A percentile compares a stretch with the other conserved stretches of the same genome.
Evolutionary conservation across 805 yeast genomes (phyloP).

Genomic region (Starmera amethionina): DNA sequence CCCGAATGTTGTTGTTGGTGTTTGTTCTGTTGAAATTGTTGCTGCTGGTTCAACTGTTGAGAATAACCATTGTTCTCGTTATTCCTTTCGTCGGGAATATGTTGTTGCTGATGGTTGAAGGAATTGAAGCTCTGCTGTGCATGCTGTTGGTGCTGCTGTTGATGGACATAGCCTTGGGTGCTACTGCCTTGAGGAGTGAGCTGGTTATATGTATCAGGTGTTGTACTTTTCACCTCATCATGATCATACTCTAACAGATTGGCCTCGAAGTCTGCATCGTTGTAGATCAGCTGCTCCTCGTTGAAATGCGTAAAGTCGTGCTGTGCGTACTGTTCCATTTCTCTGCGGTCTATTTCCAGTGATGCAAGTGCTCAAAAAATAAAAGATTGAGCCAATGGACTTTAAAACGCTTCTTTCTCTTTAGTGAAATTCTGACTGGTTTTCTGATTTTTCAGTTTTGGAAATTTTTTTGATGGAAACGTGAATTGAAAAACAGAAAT

Average conservation of each 20-base stretch:
- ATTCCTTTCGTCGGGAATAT: not conserved
- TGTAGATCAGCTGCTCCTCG: conserved; percentile 3
- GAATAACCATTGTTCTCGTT: not conserved
- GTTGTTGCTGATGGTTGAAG: not conserved
- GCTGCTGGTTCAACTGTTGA: conserved; percentile 1
- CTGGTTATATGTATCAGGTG: no score
- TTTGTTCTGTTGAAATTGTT: conserved; percentile 2
- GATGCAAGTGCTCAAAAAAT: no score
- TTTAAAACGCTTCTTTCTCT: no score
- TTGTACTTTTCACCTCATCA: no score
- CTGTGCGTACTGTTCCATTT: no score
- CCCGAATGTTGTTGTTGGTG: conserved; percentile 2
- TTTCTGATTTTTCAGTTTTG: no score
- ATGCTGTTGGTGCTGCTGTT: not conserved
- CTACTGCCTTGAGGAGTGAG: not conserved
- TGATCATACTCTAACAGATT: conserved; percentile 2
- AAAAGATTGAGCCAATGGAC: no score
- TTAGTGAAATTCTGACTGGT: no score
- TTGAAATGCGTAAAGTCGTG: no score
- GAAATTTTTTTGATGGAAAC: no score
- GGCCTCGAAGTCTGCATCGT: conserved; percentile 8
- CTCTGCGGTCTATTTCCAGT: no score
- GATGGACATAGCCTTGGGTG: not conserved
- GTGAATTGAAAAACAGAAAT: no score
- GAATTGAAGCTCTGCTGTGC: not conserved